Evolutionary conservation across 2,329 filamentous ascomycete genomes (phyloP).

Genomic region (Clarireedia sp.): DNA sequence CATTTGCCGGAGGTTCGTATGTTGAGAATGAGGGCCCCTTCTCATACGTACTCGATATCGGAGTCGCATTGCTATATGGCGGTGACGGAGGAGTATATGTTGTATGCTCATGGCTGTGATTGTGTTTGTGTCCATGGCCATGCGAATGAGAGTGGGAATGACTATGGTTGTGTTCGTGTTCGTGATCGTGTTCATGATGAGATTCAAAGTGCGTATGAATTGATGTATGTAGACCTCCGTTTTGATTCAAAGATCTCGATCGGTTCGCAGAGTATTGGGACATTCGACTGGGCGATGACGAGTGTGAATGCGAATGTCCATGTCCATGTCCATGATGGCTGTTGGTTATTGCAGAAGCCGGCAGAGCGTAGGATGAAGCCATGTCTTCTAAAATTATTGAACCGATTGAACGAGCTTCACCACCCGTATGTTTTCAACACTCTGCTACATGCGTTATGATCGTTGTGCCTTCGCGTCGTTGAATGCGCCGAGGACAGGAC

Average conservation of each 20-base stretch:
- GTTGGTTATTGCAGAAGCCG: constrained; percentile 28
- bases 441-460: background rate
- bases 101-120: constrained; percentile 11
- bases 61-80: constrained; percentile 18
- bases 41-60: constrained; percentile 14
- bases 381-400: constrained; percentile 17
- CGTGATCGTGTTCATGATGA: constrained; percentile 14
- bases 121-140: constrained; percentile 9
- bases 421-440: constrained; percentile 10
- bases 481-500: background rate
- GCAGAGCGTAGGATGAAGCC: constrained; percentile 30
- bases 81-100: constrained; percentile 15
- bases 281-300: constrained; percentile 30
- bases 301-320: constrained; percentile 32
- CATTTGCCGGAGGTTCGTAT: constrained; percentile 20
- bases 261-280: constrained; percentile 16
- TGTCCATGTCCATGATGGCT: constrained; percentile 27
- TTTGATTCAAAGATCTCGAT: constrained; percentile 19
- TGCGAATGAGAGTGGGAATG: constrained; percentile 14
- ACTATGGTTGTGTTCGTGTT: constrained; percentile 6
- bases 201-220: constrained; percentile 24
- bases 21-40: constrained; percentile 10
- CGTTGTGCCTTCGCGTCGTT: background rate
- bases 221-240: constrained; percentile 22
- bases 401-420: constrained; percentile 16